Evolutionary conservation across 2,329 filamentous ascomycete genomes (phyloP), one percentile per base, ranked within the genome.

Genomic region (Scytalidium lignicola): DNA sequence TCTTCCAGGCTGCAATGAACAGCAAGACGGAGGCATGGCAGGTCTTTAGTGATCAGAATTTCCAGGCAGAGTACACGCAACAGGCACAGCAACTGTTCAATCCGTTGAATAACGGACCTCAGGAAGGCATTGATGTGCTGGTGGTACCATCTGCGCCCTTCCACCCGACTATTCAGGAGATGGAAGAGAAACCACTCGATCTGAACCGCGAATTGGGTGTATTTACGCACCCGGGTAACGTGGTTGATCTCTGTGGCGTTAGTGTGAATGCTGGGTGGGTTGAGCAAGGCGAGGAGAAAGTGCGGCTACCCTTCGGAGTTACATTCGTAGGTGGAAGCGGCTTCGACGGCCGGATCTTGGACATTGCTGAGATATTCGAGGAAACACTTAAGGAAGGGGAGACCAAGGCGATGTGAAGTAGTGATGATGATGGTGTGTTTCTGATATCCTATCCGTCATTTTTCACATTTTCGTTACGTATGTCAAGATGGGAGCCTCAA

Each of bases 171-270:
- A 73, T 79, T 12, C 63, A 68, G 42, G 73, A 76, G 55, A 73
- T 80, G 59, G 67, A 74, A 40, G 66, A 62, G 5, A 73, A 79
- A 51, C 76, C 76, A 0, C 65, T 80, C 32, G 64, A 56, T n/a
- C 64, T 72, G 57, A 80, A 80, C 52, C 70, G 71, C 19, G 67
- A 69, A 19, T 49, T 76, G 13, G 74, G 74, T 4, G 67, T 65
- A 21, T 80, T 78, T 53, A 75, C 76, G 2, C 76, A 79, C 56
- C 76, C 72, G 47, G 77, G 66, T 2, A 80, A 80, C 54, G 74
- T 80, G 19, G 62, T 80, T 12, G 77, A 81, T 62, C 59, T 80
- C 12, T 74, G 72, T 58, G 73, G 67, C 6, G 58, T 75, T 13
- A 67, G 66, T 55, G 53, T 62, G 2, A 58, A 60, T 46, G 61